These are phyloP conservation scores for Prunus mongolica DNA, from an alignment of 306 rosid genomes.

Conservation along the genomic window DNA sequence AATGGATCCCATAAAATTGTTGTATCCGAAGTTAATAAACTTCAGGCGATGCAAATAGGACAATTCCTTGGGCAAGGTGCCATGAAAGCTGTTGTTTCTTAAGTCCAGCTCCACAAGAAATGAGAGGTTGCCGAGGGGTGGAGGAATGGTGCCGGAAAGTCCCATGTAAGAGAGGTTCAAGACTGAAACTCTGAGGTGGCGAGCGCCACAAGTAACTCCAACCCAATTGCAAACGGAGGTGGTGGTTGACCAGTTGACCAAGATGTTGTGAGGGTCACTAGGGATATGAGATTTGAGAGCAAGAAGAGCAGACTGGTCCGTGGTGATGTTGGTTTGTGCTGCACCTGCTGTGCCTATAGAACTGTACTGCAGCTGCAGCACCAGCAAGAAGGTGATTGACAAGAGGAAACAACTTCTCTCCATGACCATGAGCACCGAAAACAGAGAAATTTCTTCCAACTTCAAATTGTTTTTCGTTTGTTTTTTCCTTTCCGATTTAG, in stretches of 20 bases:
- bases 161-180: slow-evolving; percentile 17
- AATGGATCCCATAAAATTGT: not conserved
- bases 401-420: no score
- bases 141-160: slow-evolving; percentile 16
- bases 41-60: slow-evolving; percentile 7
- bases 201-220: slow-evolving; percentile 5
- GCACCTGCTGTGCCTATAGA: no score
- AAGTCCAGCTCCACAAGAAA: slow-evolving; percentile 11
- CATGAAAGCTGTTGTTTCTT: slow-evolving; percentile 20
- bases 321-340: slow-evolving; percentile 3
- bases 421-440: no score
- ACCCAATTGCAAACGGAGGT: slow-evolving; percentile 16
- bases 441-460: no score
- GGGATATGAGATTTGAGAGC: slow-evolving; percentile 16
- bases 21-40: not conserved
- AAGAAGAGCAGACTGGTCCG: slow-evolving; percentile 25
- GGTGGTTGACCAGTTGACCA: slow-evolving; percentile 12
- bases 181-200: slow-evolving; percentile 1
- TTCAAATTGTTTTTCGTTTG: no score
- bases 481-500: no score
- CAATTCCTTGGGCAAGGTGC: not conserved
- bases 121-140: slow-evolving; percentile 18
- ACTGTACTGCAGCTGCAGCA: no score
- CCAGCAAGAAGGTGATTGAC: no score
- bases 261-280: slow-evolving; percentile 6